Evolutionary conservation across 208 protist genomes (phyloP).

Genomic region (Leptomonas seymouri): DNA sequence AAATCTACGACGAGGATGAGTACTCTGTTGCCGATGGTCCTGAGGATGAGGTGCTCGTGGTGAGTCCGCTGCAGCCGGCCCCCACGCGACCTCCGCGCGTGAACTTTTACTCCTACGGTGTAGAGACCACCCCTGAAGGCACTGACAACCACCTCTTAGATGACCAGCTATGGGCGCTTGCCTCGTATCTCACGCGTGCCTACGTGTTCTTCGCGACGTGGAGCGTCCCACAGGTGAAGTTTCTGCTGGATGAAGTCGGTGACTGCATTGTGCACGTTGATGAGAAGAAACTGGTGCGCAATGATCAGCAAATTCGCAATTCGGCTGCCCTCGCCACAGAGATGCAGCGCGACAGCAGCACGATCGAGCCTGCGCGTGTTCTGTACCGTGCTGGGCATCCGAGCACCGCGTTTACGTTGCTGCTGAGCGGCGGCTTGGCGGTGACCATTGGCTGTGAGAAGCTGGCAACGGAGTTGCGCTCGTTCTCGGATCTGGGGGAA

Average conservation of each 20-base stretch:
- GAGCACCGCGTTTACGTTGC: conserved; percentile 55
- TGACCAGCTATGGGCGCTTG: conserved; percentile 71
- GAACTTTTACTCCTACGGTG: conserved; percentile 80
- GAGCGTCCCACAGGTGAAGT: conserved; percentile 56
- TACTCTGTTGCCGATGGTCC: conserved; percentile 20
- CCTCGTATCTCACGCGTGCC: conserved; percentile 56
- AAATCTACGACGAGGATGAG: conserved; percentile 88
- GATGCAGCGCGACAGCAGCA: conserved; percentile 3
- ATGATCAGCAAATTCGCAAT: conserved; percentile 5
- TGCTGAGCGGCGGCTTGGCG: conserved; percentile 64
- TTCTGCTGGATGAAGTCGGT: conserved; percentile 58
- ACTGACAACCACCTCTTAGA: conserved; percentile 36
- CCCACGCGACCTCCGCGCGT: conserved; percentile 43
- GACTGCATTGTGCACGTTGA: conserved; percentile 46
- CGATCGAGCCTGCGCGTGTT: conserved; percentile 19
- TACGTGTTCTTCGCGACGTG: conserved; percentile 71
- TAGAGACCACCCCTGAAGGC: conserved; percentile 10
- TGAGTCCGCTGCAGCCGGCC: not conserved
- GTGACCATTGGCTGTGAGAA: conserved; percentile 37
- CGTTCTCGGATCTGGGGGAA: conserved; percentile 68
- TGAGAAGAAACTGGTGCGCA: conserved; percentile 2
- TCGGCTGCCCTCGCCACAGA: not conserved
- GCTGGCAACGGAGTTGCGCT: conserved; percentile 59
- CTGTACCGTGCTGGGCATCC: conserved; percentile 52
- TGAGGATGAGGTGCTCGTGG: conserved; percentile 20